These are phyloP conservation scores for Backusella luteola DNA, from an alignment of 192 early-diverging fungal species.

Conservation along the genomic window DNA sequence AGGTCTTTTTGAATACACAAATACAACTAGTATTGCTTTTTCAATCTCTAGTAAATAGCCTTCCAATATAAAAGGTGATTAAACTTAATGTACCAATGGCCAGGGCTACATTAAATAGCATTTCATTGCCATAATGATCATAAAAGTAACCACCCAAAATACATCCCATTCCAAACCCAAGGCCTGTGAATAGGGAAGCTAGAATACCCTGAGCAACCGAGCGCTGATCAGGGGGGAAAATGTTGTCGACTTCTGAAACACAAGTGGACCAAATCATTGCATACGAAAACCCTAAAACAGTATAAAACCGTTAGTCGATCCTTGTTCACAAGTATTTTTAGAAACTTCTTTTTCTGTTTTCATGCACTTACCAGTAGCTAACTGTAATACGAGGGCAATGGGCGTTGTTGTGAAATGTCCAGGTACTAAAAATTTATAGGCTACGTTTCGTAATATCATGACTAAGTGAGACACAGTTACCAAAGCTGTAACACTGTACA, in stretches of 20 bases:
- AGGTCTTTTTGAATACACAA: too few species aligned
- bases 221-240: slow-evolving; percentile 32
- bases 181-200: slow-evolving; percentile 27
- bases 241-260: slow-evolving; percentile 31
- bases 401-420: slow-evolving; percentile 4
- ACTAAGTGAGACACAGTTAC: slow-evolving; percentile 25
- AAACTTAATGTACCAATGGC: slow-evolving; percentile 10
- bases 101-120: slow-evolving; percentile 12
- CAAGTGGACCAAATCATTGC: slow-evolving; percentile 34
- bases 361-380: slow-evolving; percentile 16
- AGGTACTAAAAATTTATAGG: slow-evolving; percentile 19
- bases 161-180: slow-evolving; percentile 33
- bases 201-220: slow-evolving; percentile 35
- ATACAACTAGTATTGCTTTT: not conserved
- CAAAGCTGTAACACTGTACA: slow-evolving; percentile 24
- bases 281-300: slow-evolving; percentile 17
- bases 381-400: slow-evolving; percentile 22
- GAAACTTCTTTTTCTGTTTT: not conserved
- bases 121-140: slow-evolving; percentile 18
- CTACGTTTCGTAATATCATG: slow-evolving; percentile 17
- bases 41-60: not conserved
- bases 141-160: slow-evolving; percentile 29
- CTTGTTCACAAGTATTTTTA: not conserved
- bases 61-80: slow-evolving; percentile 9
- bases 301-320: not conserved